Conservation (phyloP, 192 early-diverging fungal genomes). For the Coemansia sp. region DNA sequence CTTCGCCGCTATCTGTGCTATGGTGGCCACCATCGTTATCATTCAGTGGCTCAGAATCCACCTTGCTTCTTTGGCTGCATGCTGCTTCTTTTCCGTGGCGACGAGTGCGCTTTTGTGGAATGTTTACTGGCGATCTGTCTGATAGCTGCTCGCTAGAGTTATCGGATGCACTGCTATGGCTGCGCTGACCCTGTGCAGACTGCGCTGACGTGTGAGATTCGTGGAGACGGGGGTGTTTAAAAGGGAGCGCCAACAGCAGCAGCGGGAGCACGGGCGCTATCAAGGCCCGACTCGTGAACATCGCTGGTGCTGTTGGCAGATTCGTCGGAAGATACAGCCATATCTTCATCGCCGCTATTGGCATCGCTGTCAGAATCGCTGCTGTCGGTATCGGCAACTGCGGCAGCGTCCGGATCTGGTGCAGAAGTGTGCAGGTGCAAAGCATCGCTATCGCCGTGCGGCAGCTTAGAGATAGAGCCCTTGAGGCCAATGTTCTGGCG, state of each 20-base stretch:
- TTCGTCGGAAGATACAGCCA: constrained; percentile 9
- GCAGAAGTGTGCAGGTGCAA: not conserved
- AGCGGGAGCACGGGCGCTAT: constrained; percentile 31
- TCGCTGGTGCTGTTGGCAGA: constrained; percentile 37
- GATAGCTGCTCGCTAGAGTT: constrained; percentile 2
- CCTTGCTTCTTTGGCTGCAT: no score
- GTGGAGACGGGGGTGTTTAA: constrained; percentile 53
- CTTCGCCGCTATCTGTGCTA: not conserved
- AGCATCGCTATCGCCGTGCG: not conserved
- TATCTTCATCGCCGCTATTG: constrained; percentile 8
- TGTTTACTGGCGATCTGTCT: not conserved
- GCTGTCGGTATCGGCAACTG: constrained; percentile 3
- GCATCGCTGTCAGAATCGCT: constrained; percentile 16
- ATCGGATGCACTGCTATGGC: constrained; percentile 3
- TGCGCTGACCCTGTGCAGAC: constrained; percentile 1
- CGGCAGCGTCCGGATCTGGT: not conserved
- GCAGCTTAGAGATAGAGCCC: constrained; percentile 55
- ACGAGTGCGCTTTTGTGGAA: constrained; percentile 8
- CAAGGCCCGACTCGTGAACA: constrained; percentile 16
- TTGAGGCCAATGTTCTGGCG: constrained; percentile 69
- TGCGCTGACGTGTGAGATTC: constrained; percentile 19
- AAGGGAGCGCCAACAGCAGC: constrained; percentile 51
- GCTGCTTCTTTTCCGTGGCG: not conserved
- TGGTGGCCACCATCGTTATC: not conserved
- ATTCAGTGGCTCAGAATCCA: no score